These are phyloP conservation scores for Bruguiera parviflora DNA, from an alignment of 345 rosid species.

Conservation along the genomic window DNA sequence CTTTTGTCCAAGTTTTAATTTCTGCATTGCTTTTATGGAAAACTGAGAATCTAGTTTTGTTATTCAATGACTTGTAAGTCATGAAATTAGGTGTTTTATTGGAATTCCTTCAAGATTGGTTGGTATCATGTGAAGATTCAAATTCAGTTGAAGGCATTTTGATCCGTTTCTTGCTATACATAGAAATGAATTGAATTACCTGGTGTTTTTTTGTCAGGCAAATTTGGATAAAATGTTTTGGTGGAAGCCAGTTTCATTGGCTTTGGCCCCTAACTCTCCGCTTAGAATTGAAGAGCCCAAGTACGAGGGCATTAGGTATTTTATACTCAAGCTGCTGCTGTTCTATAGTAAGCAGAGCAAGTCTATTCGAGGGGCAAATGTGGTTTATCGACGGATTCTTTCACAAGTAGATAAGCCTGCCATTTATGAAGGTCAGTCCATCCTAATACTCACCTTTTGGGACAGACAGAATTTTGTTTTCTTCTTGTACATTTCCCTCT, in stretches of 20 bases:
- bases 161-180: background rate
- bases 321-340: slow-evolving; percentile 59
- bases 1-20: background rate
- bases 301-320: slow-evolving; percentile 53
- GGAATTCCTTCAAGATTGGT: background rate
- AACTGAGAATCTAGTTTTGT: background rate
- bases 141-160: background rate
- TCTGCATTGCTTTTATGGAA: background rate
- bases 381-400: slow-evolving; percentile 56
- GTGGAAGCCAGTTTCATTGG: slow-evolving; percentile 85
- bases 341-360: slow-evolving; percentile 91
- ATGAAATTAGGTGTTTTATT: background rate
- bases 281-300: slow-evolving; percentile 72
- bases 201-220: slow-evolving; percentile 36
- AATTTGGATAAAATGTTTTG: slow-evolving; percentile 74
- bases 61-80: background rate
- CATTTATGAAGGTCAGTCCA: slow-evolving; percentile 65
- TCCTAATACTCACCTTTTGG: background rate
- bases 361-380: slow-evolving; percentile 81
- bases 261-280: slow-evolving; percentile 66
- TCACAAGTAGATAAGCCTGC: slow-evolving; percentile 74
- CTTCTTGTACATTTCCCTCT: background rate
- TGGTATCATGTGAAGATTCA: too few species aligned
- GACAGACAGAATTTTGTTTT: background rate
- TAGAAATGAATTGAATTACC: background rate